Evolutionary conservation across 129 eudicot species (phyloP).

Genomic region (Heracleum sosnowskyi): DNA sequence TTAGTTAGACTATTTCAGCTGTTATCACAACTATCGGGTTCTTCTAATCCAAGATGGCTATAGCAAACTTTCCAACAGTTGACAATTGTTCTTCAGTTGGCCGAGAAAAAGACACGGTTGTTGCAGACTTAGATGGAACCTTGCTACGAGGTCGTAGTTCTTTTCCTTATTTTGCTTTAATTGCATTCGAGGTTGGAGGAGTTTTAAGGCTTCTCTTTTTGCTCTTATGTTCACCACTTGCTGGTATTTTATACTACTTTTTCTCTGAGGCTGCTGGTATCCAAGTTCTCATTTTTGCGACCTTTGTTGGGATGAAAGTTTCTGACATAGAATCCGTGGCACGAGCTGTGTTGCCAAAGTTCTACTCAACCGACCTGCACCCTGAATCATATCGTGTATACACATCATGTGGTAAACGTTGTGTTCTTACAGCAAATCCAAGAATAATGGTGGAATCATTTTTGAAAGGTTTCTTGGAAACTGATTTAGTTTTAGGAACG

Average conservation of each 20-base stretch:
- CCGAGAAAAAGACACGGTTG: slow-evolving; percentile 25
- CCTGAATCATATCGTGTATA: slow-evolving; percentile 37
- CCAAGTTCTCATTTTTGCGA: slow-evolving; percentile 26
- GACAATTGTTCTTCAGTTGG: slow-evolving; percentile 22
- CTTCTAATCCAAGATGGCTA: slow-evolving; percentile 7
- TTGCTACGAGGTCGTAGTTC: slow-evolving; percentile 32
- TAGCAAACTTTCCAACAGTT: slow-evolving; percentile 13
- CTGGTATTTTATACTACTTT: slow-evolving; percentile 26
- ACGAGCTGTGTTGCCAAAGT: slow-evolving; percentile 32
- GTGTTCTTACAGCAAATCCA: slow-evolving; percentile 41
- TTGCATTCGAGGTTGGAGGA: slow-evolving; percentile 41
- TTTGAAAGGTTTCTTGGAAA: slow-evolving; percentile 32
- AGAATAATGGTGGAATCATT: slow-evolving; percentile 47
- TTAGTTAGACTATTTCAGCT: background rate
- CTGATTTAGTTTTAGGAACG: slow-evolving; percentile 38
- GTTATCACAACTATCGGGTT: background rate
- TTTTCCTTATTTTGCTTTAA: slow-evolving; percentile 35
- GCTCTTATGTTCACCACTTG: slow-evolving; percentile 22
- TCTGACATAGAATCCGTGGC: slow-evolving; percentile 30
- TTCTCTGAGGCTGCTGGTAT: slow-evolving; percentile 42
- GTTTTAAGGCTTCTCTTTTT: slow-evolving; percentile 26
- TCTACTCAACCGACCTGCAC: slow-evolving; percentile 32
- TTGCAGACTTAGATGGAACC: slow-evolving; percentile 41
- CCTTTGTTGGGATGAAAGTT: slow-evolving; percentile 32
- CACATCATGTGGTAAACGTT: slow-evolving; percentile 33